Conservation (phyloP, 2,329 filamentous ascomycete genomes). For the Diaporthe sp. region DNA sequence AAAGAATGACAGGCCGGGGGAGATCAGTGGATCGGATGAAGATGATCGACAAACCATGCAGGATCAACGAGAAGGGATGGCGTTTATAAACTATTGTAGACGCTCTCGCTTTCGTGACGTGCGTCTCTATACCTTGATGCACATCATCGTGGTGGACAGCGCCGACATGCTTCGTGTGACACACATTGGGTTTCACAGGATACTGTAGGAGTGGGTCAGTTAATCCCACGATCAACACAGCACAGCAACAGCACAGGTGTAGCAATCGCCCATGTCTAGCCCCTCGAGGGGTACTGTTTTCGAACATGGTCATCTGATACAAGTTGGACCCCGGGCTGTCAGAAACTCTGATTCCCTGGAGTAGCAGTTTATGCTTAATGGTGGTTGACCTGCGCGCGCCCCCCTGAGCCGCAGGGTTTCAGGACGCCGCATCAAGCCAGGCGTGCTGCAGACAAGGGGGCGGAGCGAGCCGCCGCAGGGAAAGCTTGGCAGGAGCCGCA, state of each 20-base stretch:
- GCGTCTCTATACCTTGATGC: neutral
- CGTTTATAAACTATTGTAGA: constrained; percentile 4
- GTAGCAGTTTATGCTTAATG: constrained; percentile 17
- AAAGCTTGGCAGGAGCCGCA: constrained; percentile 26
- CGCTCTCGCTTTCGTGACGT: neutral
- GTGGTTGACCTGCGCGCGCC: neutral
- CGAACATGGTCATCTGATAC: constrained; percentile 15
- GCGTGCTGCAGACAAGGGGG: neutral
- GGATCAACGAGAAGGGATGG: constrained; percentile 17
- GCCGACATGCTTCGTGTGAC: constrained; percentile 2
- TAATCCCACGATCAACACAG: neutral
- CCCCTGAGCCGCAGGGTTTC: constrained; percentile 22
- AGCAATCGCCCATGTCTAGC: neutral
- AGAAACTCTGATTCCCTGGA: constrained; percentile 14
- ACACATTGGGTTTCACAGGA: constrained; percentile 26
- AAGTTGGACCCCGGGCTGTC: neutral
- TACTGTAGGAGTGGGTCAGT: neutral
- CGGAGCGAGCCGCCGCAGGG: constrained; percentile 1
- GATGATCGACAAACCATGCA: neutral
- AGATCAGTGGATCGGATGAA: constrained; percentile 21
- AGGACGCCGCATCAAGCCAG: constrained; percentile 6
- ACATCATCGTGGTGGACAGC: constrained; percentile 1
- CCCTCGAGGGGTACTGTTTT: neutral
- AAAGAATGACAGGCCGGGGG: constrained; percentile 21
- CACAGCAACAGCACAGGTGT: neutral